Evolutionary conservation across 305 asterid species (phyloP).

Genomic region (Fraxinus greggii): DNA sequence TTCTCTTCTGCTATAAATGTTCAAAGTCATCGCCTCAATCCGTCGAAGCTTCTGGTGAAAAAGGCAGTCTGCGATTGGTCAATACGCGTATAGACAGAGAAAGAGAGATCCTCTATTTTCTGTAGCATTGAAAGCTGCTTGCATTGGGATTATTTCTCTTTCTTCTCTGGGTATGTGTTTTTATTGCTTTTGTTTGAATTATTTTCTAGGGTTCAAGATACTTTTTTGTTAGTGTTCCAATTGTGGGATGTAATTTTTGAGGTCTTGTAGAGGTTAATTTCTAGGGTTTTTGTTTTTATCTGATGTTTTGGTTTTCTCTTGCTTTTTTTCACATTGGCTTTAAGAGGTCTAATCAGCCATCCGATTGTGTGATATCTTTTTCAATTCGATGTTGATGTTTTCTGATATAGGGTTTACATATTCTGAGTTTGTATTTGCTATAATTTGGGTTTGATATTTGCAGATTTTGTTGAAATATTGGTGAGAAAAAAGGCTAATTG

Average conservation of each 20-base stretch:
- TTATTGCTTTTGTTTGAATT: background rate
- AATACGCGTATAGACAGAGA: background rate
- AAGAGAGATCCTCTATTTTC: background rate
- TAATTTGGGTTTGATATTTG: background rate
- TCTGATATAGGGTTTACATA: background rate
- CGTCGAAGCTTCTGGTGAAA: background rate
- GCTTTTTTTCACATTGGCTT: background rate
- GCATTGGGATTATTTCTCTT: background rate
- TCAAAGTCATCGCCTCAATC: background rate
- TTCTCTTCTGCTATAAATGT: background rate
- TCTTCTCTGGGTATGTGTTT: background rate
- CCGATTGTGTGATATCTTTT: background rate
- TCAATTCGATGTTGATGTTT: background rate
- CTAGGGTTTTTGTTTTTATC: slow-evolving; percentile 6
- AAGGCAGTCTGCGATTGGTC: background rate
- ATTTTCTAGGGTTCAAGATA: background rate
- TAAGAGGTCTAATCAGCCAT: background rate
- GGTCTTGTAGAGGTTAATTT: background rate
- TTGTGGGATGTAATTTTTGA: background rate
- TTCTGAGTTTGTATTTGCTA: background rate
- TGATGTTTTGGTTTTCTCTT: background rate
- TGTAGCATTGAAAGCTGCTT: background rate
- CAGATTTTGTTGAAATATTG: slow-evolving; percentile 23
- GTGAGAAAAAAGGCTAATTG: slow-evolving; percentile 10
- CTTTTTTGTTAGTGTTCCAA: slow-evolving; percentile 9